These are phyloP conservation scores for Aureobasidium sp. DNA, from an alignment of 2,329 filamentous ascomycete species.

Conservation along the genomic window DNA sequence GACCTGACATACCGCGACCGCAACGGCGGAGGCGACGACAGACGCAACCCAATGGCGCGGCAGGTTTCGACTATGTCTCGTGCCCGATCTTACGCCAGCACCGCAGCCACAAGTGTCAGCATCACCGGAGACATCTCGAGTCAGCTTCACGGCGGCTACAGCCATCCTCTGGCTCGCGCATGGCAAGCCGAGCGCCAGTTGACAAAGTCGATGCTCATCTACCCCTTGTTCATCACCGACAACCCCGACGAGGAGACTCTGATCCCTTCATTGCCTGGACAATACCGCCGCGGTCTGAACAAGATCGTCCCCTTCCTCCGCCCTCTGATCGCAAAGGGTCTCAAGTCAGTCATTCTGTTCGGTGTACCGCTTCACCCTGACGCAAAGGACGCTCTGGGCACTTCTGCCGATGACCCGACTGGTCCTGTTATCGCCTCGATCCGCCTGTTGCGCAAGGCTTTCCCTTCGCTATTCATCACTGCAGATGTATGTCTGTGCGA, in stretches of 20 bases:
- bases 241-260: slow-evolving; percentile 83
- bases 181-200: slow-evolving; percentile 46
- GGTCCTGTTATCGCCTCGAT: slow-evolving; percentile 88
- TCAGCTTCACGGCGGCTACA: slow-evolving; percentile 45
- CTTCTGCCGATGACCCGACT: slow-evolving; percentile 81
- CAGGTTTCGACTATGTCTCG: slow-evolving; percentile 31
- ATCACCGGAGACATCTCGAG: slow-evolving; percentile 43
- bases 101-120: slow-evolving; percentile 44
- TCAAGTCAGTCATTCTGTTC: slow-evolving; percentile 90
- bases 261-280: slow-evolving; percentile 85
- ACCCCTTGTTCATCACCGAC: slow-evolving; percentile 93
- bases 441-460: slow-evolving; percentile 70
- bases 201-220: slow-evolving; percentile 89
- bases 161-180: slow-evolving; percentile 42
- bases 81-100: slow-evolving; percentile 42
- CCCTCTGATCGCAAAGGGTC: slow-evolving; percentile 79
- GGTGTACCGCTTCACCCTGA: slow-evolving; percentile 77
- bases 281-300: slow-evolving; percentile 81
- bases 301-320: slow-evolving; percentile 75
- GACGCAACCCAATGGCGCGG: slow-evolving; percentile 25
- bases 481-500: slow-evolving; percentile 96
- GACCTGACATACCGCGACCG: slow-evolving; percentile 41
- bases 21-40: slow-evolving; percentile 33
- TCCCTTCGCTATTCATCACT: slow-evolving; percentile 85
- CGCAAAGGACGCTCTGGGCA: slow-evolving; percentile 85